Percentiles rank a stretch among this genome's conserved stretches.
phyloP scores from a whole-genome alignment of 495 filamentous ascomycete species.

The Hypomontagnella submonticulosa region DNA sequence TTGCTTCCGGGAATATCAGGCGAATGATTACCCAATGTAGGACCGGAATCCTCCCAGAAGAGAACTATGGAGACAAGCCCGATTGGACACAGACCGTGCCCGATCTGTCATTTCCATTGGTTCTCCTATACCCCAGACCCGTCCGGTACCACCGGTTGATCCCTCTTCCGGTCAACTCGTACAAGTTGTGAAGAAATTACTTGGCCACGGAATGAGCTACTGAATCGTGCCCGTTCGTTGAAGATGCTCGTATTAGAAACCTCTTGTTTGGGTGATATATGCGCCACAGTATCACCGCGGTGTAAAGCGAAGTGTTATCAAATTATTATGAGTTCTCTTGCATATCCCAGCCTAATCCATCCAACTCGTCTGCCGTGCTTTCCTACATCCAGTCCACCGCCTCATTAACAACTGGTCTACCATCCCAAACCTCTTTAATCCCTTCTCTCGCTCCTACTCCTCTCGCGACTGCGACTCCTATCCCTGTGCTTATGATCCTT shows the following conservation, averaged over 20 bases:
- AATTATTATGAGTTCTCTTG: not conserved
- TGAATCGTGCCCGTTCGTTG: too few relatives aligned
- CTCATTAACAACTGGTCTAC: not conserved
- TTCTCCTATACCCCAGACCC: slow-evolving; percentile 2
- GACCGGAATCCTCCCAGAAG: not conserved
- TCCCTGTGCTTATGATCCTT: slow-evolving; percentile 46
- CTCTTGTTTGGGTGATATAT: not conserved
- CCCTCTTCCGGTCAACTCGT: not conserved
- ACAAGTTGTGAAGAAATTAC: slow-evolving; percentile 14
- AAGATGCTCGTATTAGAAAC: not conserved
- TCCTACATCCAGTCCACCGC: not conserved
- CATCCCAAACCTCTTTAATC: slow-evolving; percentile 25
- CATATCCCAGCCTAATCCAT: not conserved
- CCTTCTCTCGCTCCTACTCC: slow-evolving; percentile 40
- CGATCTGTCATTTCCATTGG: slow-evolving; percentile 13
- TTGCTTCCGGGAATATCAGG: not conserved
- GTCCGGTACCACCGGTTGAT: slow-evolving; percentile 10
- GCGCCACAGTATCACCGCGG: not conserved
- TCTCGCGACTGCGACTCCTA: slow-evolving; percentile 53
- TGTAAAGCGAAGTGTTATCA: slow-evolving; percentile 2
- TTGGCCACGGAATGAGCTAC: too few relatives aligned
- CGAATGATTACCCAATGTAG: not conserved
- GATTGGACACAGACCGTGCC: slow-evolving; percentile 19
- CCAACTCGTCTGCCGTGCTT: too few relatives aligned
- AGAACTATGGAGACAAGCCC: slow-evolving; percentile 7